These are phyloP conservation scores for Salix brachista DNA, from an alignment of 345 rosid genomes.

Conservation along the genomic window DNA sequence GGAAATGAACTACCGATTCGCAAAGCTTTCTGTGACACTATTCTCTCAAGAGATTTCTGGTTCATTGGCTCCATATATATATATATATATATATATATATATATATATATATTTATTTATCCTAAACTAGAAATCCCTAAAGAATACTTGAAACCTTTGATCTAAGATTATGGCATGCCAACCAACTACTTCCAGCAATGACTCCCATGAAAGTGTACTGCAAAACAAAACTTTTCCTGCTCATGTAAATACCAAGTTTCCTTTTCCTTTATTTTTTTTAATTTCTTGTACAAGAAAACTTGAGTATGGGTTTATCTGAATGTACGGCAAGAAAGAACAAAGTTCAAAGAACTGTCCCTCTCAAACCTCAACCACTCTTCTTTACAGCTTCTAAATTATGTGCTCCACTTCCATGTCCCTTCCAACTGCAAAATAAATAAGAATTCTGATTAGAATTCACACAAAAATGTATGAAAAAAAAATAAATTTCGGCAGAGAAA, in stretches of 20 bases:
- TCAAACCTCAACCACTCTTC: constrained; percentile 16
- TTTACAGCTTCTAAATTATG: constrained; percentile 1
- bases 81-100: too few relatives aligned
- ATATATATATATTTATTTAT: too few relatives aligned
- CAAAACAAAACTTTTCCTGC: too few relatives aligned
- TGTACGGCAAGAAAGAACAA: constrained; percentile 9
- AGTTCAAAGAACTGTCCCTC: constrained; percentile 15
- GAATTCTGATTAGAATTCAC: constrained; percentile 4
- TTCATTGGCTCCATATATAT: constrained; percentile 46
- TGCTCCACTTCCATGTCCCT: constrained; percentile 25
- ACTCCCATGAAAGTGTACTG: too few relatives aligned
- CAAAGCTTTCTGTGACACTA: constrained; percentile 75
- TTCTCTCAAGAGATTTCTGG: constrained; percentile 71
- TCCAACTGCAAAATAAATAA: constrained; percentile 24
- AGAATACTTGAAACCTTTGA: neutral
- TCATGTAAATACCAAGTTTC: too few relatives aligned
- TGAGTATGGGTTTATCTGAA: too few relatives aligned
- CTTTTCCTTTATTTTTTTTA: too few relatives aligned
- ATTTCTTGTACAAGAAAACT: too few relatives aligned
- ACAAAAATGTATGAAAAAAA: neutral
- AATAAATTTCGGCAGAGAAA: neutral
- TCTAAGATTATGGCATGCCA: too few relatives aligned
- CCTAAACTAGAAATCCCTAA: neutral
- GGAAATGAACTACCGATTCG: constrained; percentile 83
- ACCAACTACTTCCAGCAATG: too few relatives aligned